phyloP scores from a whole-genome alignment of 495 filamentous ascomycete species.

The Jackrogersella minutella region DNA sequence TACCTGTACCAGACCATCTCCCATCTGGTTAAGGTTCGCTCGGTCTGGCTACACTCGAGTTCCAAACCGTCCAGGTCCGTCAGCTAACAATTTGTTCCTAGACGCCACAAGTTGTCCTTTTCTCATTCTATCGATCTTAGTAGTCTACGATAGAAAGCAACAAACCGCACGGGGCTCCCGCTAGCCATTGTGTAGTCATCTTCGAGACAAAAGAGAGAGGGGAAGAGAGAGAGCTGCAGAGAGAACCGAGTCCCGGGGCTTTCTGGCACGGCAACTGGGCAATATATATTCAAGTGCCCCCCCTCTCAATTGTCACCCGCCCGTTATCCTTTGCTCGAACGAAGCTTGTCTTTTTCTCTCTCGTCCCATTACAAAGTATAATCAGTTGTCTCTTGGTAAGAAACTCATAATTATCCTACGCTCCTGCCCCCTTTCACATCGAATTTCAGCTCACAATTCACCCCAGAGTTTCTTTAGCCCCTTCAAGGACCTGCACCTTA shows the following conservation, averaged over 20 bases:
- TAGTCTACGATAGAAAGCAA: not conserved
- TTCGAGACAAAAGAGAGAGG: too few species aligned
- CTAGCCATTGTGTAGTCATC: not conserved
- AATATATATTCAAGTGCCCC: not conserved
- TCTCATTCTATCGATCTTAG: not conserved
- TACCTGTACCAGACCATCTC: too few species aligned
- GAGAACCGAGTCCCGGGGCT: not conserved
- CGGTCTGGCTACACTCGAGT: not conserved
- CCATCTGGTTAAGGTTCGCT: constrained; percentile 30
- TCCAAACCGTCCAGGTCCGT: constrained; percentile 2
- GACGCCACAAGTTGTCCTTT: not conserved
- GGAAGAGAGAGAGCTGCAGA: too few species aligned
- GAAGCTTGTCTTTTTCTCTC: constrained; percentile 8
- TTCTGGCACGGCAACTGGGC: not conserved
- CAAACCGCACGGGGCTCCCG: not conserved
- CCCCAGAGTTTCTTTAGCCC: constrained; percentile 7
- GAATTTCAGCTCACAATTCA: constrained; percentile 22
- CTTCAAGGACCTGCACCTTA: constrained; percentile 30
- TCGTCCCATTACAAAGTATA: constrained; percentile 11
- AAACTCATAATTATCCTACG: constrained; percentile 1
- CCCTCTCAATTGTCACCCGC: not conserved
- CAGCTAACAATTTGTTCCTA: not conserved
- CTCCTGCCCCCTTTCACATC: constrained; percentile 14
- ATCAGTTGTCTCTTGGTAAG: constrained; percentile 18
- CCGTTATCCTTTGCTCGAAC: constrained; percentile 2